Evolutionary conservation across 2,329 filamentous ascomycete genomes (phyloP), one percentile per base, ranked within the genome.

Genomic region (Acarospora socialis): DNA sequence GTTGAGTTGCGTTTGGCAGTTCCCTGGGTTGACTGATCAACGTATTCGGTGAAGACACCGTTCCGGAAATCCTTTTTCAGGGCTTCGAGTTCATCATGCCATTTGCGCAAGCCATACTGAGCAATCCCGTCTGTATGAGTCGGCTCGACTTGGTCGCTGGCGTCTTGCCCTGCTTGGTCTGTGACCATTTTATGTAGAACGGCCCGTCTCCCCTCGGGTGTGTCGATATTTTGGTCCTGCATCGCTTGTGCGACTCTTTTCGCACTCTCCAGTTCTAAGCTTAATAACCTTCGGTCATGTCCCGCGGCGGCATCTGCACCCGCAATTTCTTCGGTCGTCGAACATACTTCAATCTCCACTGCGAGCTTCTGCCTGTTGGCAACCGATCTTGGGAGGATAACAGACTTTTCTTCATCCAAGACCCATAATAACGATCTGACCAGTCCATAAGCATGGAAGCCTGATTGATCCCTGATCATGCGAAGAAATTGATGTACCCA

Each of bases 351-450:
- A 9, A 42, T 28, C 7, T 34, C 42, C 4, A 54, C 46, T 23
- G 50, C 37, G 3, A 77, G 53, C 45, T 75, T 65, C 32, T 67
- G 64, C n/a, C 77, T 68, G 1, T 59, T 52, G 20, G 60, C 52
- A 3, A 79, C 48, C 2, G 59, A 56, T 32, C 68, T 68, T 0
- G 86, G 78, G 5, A 93, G 36, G 1, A 81, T 43, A 1, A 52
- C 39, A 5, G 54, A 46, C 41, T 72, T 72, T 34, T 82, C 77
- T 0, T 68, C 59, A 25, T 75, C 61, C 1, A 69, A 65, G 3
- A 75, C 47, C 75, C 84, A 86, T 22, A 86, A 50, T 1, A 95
- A 64, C 61, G 87, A 77, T 29, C 84, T 73, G 3, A 92, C 75
- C 12, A 76, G 67, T 3, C 87, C 87, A 49, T 83, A 86, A 17